phyloP scores from a whole-genome alignment of 768 basidiomycete genomes.

The Phylloporus rhodoxanthus region DNA sequence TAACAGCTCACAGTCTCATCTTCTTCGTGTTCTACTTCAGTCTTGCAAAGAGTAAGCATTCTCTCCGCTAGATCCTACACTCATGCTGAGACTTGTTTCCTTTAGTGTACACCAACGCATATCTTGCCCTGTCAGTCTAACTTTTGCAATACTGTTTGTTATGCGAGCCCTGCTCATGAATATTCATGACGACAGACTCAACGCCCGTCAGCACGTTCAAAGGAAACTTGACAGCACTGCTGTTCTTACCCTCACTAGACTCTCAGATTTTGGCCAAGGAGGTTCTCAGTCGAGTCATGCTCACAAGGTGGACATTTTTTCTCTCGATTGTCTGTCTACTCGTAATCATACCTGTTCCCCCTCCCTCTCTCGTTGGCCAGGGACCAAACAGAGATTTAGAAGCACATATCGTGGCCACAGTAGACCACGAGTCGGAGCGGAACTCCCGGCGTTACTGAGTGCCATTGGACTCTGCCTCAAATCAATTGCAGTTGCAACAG shows the following conservation, averaged over 20 bases:
- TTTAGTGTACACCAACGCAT: slow-evolving; percentile 51
- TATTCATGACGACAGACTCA: slow-evolving; percentile 31
- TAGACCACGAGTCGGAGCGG: slow-evolving; percentile 8
- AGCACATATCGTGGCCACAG: slow-evolving; percentile 11
- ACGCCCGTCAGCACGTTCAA: slow-evolving; percentile 38
- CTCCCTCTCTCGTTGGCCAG: background rate
- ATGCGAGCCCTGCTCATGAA: background rate
- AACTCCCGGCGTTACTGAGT: background rate
- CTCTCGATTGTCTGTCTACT: background rate
- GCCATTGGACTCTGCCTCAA: background rate
- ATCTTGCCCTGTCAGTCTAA: slow-evolving; percentile 39
- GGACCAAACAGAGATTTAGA: background rate
- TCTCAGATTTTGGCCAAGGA: background rate
- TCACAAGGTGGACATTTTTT: slow-evolving; percentile 5
- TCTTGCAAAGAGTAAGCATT: slow-evolving; percentile 45
- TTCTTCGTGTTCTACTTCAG: slow-evolving; percentile 49
- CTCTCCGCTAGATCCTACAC: background rate
- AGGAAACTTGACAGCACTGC: slow-evolving; percentile 27
- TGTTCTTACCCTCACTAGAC: slow-evolving; percentile 33
- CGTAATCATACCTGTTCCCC: background rate
- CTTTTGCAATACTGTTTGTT: background rate
- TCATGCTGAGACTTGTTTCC: background rate
- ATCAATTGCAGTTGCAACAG: background rate
- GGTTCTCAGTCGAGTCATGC: background rate
- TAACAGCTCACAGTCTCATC: slow-evolving; percentile 49